A percentile compares a stretch with the other conserved stretches of the same genome.
Evolutionary conservation across 2,329 filamentous ascomycete species (phyloP).

Genomic region (Acarospora socialis): DNA sequence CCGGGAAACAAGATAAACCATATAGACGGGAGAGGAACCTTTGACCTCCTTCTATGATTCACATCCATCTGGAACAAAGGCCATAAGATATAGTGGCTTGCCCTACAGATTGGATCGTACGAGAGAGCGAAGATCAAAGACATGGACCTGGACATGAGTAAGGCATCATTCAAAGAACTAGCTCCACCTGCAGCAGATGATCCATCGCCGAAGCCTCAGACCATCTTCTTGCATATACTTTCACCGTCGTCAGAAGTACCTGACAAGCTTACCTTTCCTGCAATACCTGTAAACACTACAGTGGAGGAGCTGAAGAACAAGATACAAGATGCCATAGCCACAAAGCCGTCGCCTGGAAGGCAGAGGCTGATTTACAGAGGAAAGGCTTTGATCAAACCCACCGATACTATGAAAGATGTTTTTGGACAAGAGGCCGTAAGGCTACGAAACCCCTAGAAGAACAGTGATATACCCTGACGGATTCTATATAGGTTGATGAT

Average conservation of each 20-base stretch:
- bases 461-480: no score
- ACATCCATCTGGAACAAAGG: no score
- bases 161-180: no score
- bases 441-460: no score
- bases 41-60: no score
- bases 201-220: constrained; percentile 4
- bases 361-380: constrained; percentile 48
- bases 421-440: constrained; percentile 38
- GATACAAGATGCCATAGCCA: constrained; percentile 36
- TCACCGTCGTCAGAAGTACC: constrained; percentile 27
- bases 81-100: no score
- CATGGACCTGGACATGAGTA: no score
- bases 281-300: constrained; percentile 28
- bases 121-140: no score
- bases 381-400: constrained; percentile 35
- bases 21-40: no score
- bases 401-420: constrained; percentile 33
- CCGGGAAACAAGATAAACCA: no score
- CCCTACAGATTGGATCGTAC: no score
- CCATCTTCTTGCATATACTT: constrained; percentile 25
- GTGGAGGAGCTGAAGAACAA: constrained; percentile 38
- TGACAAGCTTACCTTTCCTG: constrained; percentile 24
- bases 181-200: constrained; percentile 4
- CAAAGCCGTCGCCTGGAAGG: constrained; percentile 28
- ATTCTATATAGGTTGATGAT: neutral